Percentiles rank a stretch among this genome's conserved stretches.
Evolutionary conservation across 345 rosid species (phyloP).

Genomic region (Gossypium mustelinum): DNA sequence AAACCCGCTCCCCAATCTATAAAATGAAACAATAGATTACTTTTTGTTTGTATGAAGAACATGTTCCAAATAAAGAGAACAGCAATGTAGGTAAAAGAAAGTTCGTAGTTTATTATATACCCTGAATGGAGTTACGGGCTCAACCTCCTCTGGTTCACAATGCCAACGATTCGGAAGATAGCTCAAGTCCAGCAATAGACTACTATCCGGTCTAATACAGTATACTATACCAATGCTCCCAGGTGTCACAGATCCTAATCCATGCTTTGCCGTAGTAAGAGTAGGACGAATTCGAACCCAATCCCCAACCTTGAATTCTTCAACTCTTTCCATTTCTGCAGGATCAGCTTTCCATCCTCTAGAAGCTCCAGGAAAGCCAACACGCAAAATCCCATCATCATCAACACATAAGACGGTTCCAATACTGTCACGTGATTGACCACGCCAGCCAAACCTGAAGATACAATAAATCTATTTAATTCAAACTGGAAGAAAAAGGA

Average conservation of each 20-base stretch:
- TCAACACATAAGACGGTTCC: slow-evolving; percentile 97
- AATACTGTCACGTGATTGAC: slow-evolving; percentile 81
- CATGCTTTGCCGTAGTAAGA: slow-evolving; percentile 91
- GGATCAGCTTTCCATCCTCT: slow-evolving; percentile 99
- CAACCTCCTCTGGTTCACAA: slow-evolving; percentile 98
- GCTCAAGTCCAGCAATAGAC: slow-evolving; percentile 81
- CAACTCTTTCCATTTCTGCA: slow-evolving; percentile 98
- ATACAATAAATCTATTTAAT: slow-evolving; percentile 20
- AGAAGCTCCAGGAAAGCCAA: slow-evolving; percentile 99
- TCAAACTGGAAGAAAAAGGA: background rate
- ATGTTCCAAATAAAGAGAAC: background rate
- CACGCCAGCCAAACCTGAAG: slow-evolving; percentile 90
- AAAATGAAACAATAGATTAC: slow-evolving; percentile 25
- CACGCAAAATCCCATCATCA: slow-evolving; percentile 97
- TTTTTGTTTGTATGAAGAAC: background rate
- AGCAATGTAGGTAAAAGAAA: background rate
- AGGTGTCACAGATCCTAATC: slow-evolving; percentile 85
- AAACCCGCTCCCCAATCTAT: slow-evolving; percentile 87
- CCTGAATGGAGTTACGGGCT: slow-evolving; percentile 81
- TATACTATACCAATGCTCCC: slow-evolving; percentile 96
- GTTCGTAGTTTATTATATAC: slow-evolving; percentile 32
- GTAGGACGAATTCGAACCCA: slow-evolving; percentile 97
- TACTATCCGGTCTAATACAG: slow-evolving; percentile 92
- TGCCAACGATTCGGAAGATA: slow-evolving; percentile 89
- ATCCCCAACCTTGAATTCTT: slow-evolving; percentile 98